These are phyloP conservation scores for Clarkia xantiana DNA, from an alignment of 345 rosid genomes.

Conservation along the genomic window DNA sequence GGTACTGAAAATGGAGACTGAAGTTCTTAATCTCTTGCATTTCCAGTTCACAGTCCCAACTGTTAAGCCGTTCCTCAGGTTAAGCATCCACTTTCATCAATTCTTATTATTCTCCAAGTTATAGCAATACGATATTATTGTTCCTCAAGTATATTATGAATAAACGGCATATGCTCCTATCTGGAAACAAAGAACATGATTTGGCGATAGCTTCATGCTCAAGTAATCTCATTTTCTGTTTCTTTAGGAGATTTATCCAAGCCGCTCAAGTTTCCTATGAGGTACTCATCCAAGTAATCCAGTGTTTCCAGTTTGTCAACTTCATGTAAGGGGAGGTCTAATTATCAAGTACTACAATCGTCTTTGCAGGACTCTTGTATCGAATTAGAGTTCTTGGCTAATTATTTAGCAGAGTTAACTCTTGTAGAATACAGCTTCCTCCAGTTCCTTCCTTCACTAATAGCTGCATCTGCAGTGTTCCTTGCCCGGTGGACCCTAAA, in stretches of 20 bases:
- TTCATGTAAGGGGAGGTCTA: too few relatives aligned
- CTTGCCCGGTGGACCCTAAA: conserved; percentile 80
- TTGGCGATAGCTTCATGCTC: not conserved
- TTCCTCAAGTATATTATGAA: too few relatives aligned
- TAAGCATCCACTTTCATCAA: conserved; percentile 9
- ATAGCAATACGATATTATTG: too few relatives aligned
- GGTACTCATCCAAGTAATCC: conserved; percentile 20
- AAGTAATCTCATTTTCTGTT: conserved; percentile 2
- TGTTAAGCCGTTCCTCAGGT: conserved; percentile 83
- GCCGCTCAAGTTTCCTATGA: conserved; percentile 65
- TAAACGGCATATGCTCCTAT: too few relatives aligned
- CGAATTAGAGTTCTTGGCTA: conserved; percentile 69
- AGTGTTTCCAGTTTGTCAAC: too few relatives aligned
- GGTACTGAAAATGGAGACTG: conserved; percentile 83
- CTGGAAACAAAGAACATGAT: too few relatives aligned
- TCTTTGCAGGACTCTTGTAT: conserved; percentile 36
- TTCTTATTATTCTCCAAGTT: not conserved
- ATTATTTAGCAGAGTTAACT: conserved; percentile 73
- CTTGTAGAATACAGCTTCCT: conserved; percentile 67
- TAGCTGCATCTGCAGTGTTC: conserved; percentile 88
- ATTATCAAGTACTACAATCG: not conserved
- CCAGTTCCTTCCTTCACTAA: conserved; percentile 56
- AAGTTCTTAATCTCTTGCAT: conserved; percentile 48
- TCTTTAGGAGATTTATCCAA: conserved; percentile 66
- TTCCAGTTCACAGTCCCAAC: conserved; percentile 74